Percentiles rank a stretch among this genome's conserved stretches.
Conservation (phyloP, 495 filamentous ascomycete genomes). For the Mytilinidion resinicola region DNA sequence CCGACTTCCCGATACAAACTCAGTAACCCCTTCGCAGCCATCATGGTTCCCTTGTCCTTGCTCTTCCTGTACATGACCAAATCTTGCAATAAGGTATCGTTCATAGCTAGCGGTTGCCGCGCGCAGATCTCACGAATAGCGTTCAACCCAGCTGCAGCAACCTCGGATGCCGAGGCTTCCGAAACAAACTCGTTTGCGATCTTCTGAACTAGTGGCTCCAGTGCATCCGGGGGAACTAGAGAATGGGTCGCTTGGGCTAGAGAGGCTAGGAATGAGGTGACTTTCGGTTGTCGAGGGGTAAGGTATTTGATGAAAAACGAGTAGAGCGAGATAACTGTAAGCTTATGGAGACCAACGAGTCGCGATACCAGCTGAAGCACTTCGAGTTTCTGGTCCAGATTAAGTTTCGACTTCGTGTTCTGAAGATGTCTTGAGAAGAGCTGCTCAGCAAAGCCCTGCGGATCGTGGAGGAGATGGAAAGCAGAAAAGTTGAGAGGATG, state of each 20-base stretch:
- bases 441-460: conserved; percentile 87
- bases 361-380: conserved; percentile 85
- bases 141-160: conserved; percentile 89
- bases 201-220: conserved; percentile 88
- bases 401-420: conserved; percentile 74
- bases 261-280: conserved; percentile 90
- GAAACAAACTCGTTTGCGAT: conserved; percentile 98
- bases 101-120: conserved; percentile 90
- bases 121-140: conserved; percentile 90
- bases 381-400: conserved; percentile 82
- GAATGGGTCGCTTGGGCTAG: conserved; percentile 87
- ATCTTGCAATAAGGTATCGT: conserved; percentile 90
- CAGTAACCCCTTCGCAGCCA: conserved; percentile 89
- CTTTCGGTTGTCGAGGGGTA: conserved; percentile 81
- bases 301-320: conserved; percentile 81
- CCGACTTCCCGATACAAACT: conserved; percentile 85
- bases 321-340: conserved; percentile 78
- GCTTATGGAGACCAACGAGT: conserved; percentile 86
- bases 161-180: conserved; percentile 83
- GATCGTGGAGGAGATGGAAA: conserved; percentile 92
- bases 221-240: conserved; percentile 84
- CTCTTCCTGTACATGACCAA: conserved; percentile 92
- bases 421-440: conserved; percentile 90
- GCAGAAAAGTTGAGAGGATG: conserved; percentile 94
- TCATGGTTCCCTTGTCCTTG: conserved; percentile 96